Base-by-base conservation (phyloP, 352 stramenopile species). In the Plasmopara viticola region DNA sequence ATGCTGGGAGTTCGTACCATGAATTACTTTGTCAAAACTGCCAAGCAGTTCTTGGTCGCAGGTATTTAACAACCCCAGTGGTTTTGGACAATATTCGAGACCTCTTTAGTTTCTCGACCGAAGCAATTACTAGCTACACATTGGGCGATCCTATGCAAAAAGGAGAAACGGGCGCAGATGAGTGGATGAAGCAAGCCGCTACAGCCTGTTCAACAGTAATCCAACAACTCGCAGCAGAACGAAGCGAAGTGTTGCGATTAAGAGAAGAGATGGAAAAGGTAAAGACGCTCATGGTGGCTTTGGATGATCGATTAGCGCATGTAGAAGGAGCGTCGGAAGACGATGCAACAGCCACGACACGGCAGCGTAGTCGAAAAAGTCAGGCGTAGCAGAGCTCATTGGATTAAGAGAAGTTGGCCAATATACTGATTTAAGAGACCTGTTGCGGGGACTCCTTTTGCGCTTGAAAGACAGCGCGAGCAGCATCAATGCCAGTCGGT, bases 21-120 rank as follows among this genome's bases (percentile, higher is more conserved):
- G 83, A 94, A 31, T 47, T 94, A 13, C 62, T 91, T 14, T 94
- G 83, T 58, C 73, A 75, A 20, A 81, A 94, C 56, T 94, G 83
- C 48, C 78, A 91, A 48, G 80, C 76, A 0, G 77, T 94, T 17
- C 60, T 94, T 4, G 83, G 83, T 5, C 74, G 79, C 41, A 74
- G 76, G 52, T 92, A 94, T 62, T 58, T 88, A 43, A 87, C 84
- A 25, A 94, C 84, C 2, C 69, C 82, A 6, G 52, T 72, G 35
- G 44, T 52, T 20, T 49, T 94, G 18, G 83, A 94, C 50, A 63
- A 55, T 10, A 74, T 91, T 37, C 72, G 83, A 17, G 75, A 71
- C 9, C 67, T 87, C 6, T 90, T 78, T 47, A 90, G 74, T 39
- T 88, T 94, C 44, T 70, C 70, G 14, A 89, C 78, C 9, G 77